Percentiles rank a stretch among this genome's conserved stretches.
Evolutionary conservation across 2,329 filamentous ascomycete species (phyloP).

Genomic region (Oidium heveae): DNA sequence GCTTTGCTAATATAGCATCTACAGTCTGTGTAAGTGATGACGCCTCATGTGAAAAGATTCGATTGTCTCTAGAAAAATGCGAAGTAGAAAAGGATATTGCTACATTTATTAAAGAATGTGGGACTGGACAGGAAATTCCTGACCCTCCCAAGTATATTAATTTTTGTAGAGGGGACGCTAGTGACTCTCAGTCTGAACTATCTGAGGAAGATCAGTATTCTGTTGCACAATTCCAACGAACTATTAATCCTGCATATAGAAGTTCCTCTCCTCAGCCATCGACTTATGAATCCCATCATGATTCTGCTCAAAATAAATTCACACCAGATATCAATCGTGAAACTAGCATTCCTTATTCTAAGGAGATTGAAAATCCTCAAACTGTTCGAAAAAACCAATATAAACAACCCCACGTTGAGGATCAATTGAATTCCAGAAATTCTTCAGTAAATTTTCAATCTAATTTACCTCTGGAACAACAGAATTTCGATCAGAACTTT

Average conservation of each 20-base stretch:
- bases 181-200: slow-evolving; percentile 56
- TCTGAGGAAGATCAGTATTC: slow-evolving; percentile 80
- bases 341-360: slow-evolving; percentile 18
- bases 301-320: slow-evolving; percentile 52
- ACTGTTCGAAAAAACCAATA: slow-evolving; percentile 15
- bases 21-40: slow-evolving; percentile 97
- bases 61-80: slow-evolving; percentile 76
- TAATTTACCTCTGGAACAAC: slow-evolving; percentile 8
- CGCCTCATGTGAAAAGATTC: slow-evolving; percentile 85
- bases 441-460: slow-evolving; percentile 8
- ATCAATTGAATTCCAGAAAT: neutral
- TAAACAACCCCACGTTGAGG: slow-evolving; percentile 7
- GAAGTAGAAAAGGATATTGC: slow-evolving; percentile 92
- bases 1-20: slow-evolving; percentile 88
- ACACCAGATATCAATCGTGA: slow-evolving; percentile 42
- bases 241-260: slow-evolving; percentile 85
- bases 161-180: slow-evolving; percentile 71
- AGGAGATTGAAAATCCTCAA: slow-evolving; percentile 26
- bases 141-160: slow-evolving; percentile 97
- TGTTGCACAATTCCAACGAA: slow-evolving; percentile 83
- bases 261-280: slow-evolving; percentile 93
- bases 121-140: slow-evolving; percentile 91
- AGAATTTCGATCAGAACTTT: neutral
- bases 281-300: slow-evolving; percentile 75
- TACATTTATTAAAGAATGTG: slow-evolving; percentile 63